Percentiles rank a stretch among this genome's conserved stretches.
These are phyloP conservation scores for Acanthochlamys bracteata DNA, from an alignment of 106 monocot species.

Conservation along the genomic window DNA sequence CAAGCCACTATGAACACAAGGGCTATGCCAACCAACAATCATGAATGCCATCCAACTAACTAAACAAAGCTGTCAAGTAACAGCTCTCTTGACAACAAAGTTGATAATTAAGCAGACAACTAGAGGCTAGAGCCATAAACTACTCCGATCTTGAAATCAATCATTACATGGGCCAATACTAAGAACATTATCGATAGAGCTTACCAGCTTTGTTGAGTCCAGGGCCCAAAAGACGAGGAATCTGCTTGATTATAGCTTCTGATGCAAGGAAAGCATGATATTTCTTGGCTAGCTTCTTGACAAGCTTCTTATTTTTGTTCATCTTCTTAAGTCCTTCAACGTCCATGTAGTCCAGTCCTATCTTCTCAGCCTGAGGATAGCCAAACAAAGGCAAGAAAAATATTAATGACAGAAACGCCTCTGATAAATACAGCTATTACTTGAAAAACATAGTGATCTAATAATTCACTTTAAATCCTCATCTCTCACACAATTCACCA, in stretches of 20 bases:
- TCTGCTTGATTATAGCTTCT: slow-evolving; percentile 64
- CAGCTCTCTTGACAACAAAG: no score
- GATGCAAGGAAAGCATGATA: slow-evolving; percentile 67
- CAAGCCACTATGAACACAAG: not conserved
- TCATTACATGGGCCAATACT: no score
- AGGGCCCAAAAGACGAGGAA: slow-evolving; percentile 61
- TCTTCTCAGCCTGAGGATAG: slow-evolving; percentile 40
- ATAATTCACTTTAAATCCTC: no score
- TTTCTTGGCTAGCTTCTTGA: slow-evolving; percentile 59
- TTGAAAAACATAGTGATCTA: no score
- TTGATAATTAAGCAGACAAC: no score
- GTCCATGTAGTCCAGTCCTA: slow-evolving; percentile 59
- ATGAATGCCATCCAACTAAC: no score
- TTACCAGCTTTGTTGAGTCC: slow-evolving; percentile 68
- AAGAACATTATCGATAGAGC: not conserved
- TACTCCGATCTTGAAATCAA: no score
- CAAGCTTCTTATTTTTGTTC: slow-evolving; percentile 66
- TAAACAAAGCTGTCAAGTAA: no score
- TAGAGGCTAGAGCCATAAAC: no score
- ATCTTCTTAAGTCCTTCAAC: slow-evolving; percentile 50
- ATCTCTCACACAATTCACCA: no score
- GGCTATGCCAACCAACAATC: no score
- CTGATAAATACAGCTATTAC: no score
- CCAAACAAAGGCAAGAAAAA: not conserved
- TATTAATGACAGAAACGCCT: not conserved